Conservation (phyloP, 306 rosid species). For the Delonix regia region DNA sequence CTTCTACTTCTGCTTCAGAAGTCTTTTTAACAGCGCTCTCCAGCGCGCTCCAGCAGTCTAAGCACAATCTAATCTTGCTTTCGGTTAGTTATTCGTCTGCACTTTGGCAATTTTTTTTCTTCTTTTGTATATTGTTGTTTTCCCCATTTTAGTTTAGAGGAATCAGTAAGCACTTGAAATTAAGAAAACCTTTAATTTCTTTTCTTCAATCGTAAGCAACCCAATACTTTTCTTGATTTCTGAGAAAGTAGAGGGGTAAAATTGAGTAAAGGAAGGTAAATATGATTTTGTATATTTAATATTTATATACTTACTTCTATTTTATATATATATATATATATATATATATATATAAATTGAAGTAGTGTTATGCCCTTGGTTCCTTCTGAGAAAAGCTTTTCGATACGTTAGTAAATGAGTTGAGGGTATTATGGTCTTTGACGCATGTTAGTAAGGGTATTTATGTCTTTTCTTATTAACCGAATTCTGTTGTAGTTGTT, state of each 20-base stretch:
- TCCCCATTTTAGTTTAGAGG: not conserved
- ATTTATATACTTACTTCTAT: no score
- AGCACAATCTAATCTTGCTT: constrained; percentile 39
- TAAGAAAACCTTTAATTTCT: not conserved
- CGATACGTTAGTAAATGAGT: no score
- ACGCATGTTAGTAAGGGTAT: no score
- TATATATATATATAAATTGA: no score
- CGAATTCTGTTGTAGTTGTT: no score
- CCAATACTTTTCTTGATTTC: not conserved
- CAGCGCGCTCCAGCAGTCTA: constrained; percentile 22
- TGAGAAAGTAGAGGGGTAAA: not conserved
- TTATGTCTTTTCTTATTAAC: no score
- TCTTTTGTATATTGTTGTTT: not conserved
- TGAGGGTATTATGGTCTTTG: no score
- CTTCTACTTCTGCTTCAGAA: constrained; percentile 21
- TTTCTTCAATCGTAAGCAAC: not conserved
- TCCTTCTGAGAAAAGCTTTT: not conserved
- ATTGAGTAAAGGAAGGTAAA: not conserved
- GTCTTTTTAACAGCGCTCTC: constrained; percentile 8
- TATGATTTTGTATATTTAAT: not conserved
- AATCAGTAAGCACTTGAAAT: not conserved
- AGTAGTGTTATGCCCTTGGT: not conserved
- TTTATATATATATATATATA: no score
- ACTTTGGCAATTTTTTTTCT: not conserved
- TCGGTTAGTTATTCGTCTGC: constrained; percentile 49